A percentile compares a stretch with the other conserved stretches of the same genome.
Evolutionary conservation across 495 filamentous ascomycete species (phyloP).

Genomic region (Talaromyces trachyspermus): DNA sequence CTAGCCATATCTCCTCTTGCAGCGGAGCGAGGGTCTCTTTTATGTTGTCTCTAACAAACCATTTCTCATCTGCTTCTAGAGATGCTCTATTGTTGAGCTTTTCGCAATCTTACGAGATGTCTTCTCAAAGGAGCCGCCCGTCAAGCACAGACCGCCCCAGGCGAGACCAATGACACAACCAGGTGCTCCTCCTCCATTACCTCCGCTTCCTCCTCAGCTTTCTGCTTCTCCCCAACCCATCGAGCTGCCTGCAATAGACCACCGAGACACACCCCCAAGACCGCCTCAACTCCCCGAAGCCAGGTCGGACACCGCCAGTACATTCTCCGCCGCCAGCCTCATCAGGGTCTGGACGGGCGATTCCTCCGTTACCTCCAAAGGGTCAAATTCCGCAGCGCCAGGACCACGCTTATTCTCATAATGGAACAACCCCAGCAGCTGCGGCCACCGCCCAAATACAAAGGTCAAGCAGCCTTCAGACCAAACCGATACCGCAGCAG

Average conservation of each 20-base stretch:
- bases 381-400: slow-evolving; percentile 13
- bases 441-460: slow-evolving; percentile 4
- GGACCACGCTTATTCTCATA: not conserved
- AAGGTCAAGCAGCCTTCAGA: slow-evolving; percentile 3
- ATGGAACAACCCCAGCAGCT: not conserved
- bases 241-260: slow-evolving; percentile 12
- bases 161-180: slow-evolving; percentile 25
- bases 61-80: no score
- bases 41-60: no score
- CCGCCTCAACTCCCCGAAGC: slow-evolving; percentile 23
- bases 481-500: slow-evolving; percentile 5
- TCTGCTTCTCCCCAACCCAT: slow-evolving; percentile 19
- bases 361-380: slow-evolving; percentile 38
- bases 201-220: slow-evolving; percentile 62
- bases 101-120: slow-evolving; percentile 75
- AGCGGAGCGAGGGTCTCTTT: no score
- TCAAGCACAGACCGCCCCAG: slow-evolving; percentile 64
- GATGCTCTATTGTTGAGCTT: slow-evolving; percentile 73
- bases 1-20: no score
- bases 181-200: slow-evolving; percentile 58
- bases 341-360: slow-evolving; percentile 26
- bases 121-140: slow-evolving; percentile 91
- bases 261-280: slow-evolving; percentile 14
- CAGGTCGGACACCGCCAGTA: slow-evolving; percentile 18
- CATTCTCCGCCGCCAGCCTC: slow-evolving; percentile 28